Conservation (phyloP, 805 yeast genomes). For the Torulaspora franciscae region DNA sequence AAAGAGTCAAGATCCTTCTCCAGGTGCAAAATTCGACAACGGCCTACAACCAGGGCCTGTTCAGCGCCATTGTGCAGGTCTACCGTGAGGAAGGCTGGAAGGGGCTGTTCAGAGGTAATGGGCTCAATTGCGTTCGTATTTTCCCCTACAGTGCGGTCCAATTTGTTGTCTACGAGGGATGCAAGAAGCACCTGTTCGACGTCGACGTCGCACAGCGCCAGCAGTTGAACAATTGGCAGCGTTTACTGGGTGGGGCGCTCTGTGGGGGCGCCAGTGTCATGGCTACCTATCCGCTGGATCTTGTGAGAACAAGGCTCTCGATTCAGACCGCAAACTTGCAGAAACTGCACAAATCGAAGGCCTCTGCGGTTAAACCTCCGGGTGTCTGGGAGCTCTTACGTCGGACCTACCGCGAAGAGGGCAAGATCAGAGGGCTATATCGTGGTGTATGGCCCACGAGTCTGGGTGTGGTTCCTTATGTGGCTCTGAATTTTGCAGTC, state of each 20-base stretch:
- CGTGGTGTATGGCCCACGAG: slow-evolving; percentile 89
- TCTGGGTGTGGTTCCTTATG: slow-evolving; percentile 93
- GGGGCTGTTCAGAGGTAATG: slow-evolving; percentile 88
- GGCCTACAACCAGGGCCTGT: slow-evolving; percentile 60
- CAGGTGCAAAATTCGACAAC: slow-evolving; percentile 65
- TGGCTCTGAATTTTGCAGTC: slow-evolving; percentile 84
- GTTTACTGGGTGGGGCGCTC: slow-evolving; percentile 69
- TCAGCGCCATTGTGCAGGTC: slow-evolving; percentile 68
- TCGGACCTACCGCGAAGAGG: slow-evolving; percentile 67
- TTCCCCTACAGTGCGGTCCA: slow-evolving; percentile 95
- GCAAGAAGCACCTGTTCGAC: slow-evolving; percentile 42
- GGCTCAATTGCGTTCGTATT: slow-evolving; percentile 81
- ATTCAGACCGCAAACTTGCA: slow-evolving; percentile 73
- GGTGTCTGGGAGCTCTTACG: slow-evolving; percentile 58
- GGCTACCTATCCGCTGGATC: slow-evolving; percentile 87
- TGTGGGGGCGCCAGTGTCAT: slow-evolving; percentile 79
- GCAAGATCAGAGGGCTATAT: slow-evolving; percentile 73
- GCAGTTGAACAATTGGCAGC: slow-evolving; percentile 49
- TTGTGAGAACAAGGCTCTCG: slow-evolving; percentile 83
- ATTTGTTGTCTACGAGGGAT: slow-evolving; percentile 72
- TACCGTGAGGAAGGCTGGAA: slow-evolving; percentile 88
- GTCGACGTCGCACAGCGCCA: slow-evolving; percentile 26
- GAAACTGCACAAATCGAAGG: slow-evolving; percentile 42
- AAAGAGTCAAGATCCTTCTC: slow-evolving; percentile 83
- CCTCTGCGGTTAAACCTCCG: slow-evolving; percentile 50